Base-by-base conservation (phyloP, 129 eudicot species). In the Chrysanthemum lavandulifolium region DNA sequence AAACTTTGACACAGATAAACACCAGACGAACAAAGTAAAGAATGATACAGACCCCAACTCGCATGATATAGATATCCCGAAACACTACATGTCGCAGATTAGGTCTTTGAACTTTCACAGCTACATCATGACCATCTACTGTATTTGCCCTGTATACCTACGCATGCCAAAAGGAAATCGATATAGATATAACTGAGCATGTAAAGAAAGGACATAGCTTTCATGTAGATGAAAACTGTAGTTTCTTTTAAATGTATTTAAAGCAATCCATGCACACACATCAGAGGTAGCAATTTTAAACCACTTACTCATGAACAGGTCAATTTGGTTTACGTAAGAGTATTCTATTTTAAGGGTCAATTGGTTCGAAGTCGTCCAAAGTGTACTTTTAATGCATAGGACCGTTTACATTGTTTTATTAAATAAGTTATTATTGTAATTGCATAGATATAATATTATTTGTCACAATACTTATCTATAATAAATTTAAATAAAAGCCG, bases 41-140 rank as follows among this genome's bases (percentile, higher is more conserved):
- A 79, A 82, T 64, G 73, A 81, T 47, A 88, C 97, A 73, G 43
- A 95, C 99, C 97, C 94, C 99, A 79, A 90, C 81, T n/a, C 97
- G 95, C 79, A 95, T 89, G 62, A 95, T 86, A 72, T 95, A 91
- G 53, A 88, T 75, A 83, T 95, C 99, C 49, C 96, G 93, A 80
- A 84, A 87, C 67, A 95, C 97, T 51, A 86, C 83, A 74, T 84
- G 99, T 65, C 78, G 85, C 77, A 95, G 70, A 78, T 95, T 88
- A 74, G 99, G 99, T 47, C 97, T 91, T 84, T 95, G 99, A 76
- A 95, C 96, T 95, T 95, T 95, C 80, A 95, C 87, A 48, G 97
- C 99, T 73, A 95, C 99, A 82, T 77, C 80, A 68, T 57, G 61
- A 60, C 99, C 97, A 68, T 88, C 99, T 74, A 55, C 58, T 53